Base-by-base conservation (phyloP, 345 rosid species). In the Dovyalis caffra region DNA sequence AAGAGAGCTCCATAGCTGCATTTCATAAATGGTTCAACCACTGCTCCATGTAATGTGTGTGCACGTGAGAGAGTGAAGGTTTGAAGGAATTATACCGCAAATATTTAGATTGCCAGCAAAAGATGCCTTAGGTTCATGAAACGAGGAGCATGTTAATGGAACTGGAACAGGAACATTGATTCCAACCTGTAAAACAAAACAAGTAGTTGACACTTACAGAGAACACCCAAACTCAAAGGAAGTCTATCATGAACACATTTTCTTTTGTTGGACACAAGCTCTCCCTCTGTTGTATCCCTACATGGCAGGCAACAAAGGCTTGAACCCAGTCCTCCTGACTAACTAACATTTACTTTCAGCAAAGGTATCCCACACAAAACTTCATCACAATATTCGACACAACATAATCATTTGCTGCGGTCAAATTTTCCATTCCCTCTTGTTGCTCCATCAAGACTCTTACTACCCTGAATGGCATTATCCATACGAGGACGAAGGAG, bases 101-200 rank as follows among this genome's bases (percentile, higher is more conserved):
- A 95, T 92, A 76, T 92, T 95, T 15, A 92, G 90, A 76, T 92
- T 97, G 15, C 99, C 99, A 0, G 98, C 94, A 66, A 95, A 95
- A 5, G 94, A 95, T 23, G 97, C 97, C 85, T 95, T 95, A 28
- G 89, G 83, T 49, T 97, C 99, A 0, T 97, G 93, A 68, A 95
- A 95, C 3, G 99, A 95, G 86, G 92, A 92, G 74, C 93, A 92
- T 21, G 98, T 98, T 79, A 91, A 77, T 51, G 98, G 98, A 68
- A 95, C 98, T 10, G 98, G 99, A 60, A 95, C 91, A 15, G 98
- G 97, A 69, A 95, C 98, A 71, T 95, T 91, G 68, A 95, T 92
- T 82, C 99, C 99, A 51, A 92, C 91, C 99, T 95, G 76, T 32
- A 63, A 15, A 18, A 40, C 23, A 23, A 14, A 66, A 45, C 21